Evolutionary conservation across 768 basidiomycete species (phyloP), one percentile per base, ranked within the genome.

Genomic region (Suillus weaverae): DNA sequence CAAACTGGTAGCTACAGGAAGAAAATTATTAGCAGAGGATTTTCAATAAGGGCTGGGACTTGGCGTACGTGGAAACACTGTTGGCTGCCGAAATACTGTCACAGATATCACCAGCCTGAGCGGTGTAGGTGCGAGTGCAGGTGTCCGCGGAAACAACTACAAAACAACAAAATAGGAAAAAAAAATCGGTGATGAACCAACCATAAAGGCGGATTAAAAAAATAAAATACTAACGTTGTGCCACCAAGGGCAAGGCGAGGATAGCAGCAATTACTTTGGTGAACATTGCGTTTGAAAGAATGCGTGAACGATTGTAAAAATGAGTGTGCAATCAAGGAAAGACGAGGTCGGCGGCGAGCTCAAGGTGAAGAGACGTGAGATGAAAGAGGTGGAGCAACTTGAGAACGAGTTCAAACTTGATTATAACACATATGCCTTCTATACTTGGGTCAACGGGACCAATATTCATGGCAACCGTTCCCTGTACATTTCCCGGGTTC

Each of bases 41-140:
- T 10, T 7, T 9, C 8, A n/a, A 51, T 14, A 46, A 26, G 3
- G 5, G 4, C 6, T 35, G 3, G 26, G 36, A 81, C 86, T 35
- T 13, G 22, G 18, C 57, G 20, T 67, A 90, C 89, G 88, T 88
- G 39, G 89, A 89, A 68, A 81, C 86, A 48, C 83, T 80, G 62
- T 89, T 68, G 7, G 82, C 79, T n/a, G 83, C 81, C 66, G 89
- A 91, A 76, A 93, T 92, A 67, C 73, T 71, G 78, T 92, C 89
- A 72, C 91, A 93, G 62, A 80, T 83, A 72, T 92, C 91, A 60
- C 87, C 87, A 3, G 70, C 70, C 64, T 83, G 70, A 46, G 91
- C 81, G 65, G 83, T 86, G 76, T 92, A 91, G 11, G 69, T 73
- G 68, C 91, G 86, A 35, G 81, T 76, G 73, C 91, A 92, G 32